Evolutionary conservation across 306 rosid genomes (phyloP).

Genomic region (Castanea sativa): DNA sequence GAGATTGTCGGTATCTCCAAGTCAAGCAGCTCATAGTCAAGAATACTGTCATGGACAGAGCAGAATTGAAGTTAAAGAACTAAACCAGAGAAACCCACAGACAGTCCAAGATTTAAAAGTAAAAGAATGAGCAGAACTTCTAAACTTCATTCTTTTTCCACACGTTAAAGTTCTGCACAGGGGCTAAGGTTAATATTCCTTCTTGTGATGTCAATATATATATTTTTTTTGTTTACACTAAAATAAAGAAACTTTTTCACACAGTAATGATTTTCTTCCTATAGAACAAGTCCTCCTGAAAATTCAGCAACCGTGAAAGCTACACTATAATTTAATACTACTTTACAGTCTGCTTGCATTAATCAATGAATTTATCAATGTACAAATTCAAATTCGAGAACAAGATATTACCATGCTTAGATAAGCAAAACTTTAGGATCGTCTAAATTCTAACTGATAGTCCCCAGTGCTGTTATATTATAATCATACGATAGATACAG

Average conservation of each 20-base stretch:
- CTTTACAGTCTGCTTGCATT: not conserved
- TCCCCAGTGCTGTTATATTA: not conserved
- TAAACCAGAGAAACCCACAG: not conserved
- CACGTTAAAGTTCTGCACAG: not conserved
- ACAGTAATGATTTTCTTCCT: not conserved
- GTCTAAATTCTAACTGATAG: not conserved
- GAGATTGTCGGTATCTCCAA: conserved; percentile 83
- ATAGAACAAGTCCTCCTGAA: not conserved
- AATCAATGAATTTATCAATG: not conserved
- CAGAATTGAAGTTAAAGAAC: not conserved
- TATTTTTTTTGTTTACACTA: not conserved
- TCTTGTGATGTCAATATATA: not conserved
- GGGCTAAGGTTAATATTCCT: not conserved
- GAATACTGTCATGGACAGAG: conserved; percentile 40
- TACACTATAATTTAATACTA: not conserved
- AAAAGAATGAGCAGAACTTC: not conserved
- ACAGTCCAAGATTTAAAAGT: not conserved
- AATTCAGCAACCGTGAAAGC: not conserved
- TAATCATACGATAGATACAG: not conserved
- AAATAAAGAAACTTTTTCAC: not conserved
- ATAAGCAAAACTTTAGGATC: not conserved
- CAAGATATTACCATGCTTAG: not conserved
- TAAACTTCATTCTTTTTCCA: not conserved
- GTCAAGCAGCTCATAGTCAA: conserved; percentile 69
- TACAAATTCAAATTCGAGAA: not conserved